A percentile compares a stretch with the other conserved stretches of the same genome.
Evolutionary conservation across 2,329 filamentous ascomycete species (phyloP).

Genomic region (Claviceps sp.): DNA sequence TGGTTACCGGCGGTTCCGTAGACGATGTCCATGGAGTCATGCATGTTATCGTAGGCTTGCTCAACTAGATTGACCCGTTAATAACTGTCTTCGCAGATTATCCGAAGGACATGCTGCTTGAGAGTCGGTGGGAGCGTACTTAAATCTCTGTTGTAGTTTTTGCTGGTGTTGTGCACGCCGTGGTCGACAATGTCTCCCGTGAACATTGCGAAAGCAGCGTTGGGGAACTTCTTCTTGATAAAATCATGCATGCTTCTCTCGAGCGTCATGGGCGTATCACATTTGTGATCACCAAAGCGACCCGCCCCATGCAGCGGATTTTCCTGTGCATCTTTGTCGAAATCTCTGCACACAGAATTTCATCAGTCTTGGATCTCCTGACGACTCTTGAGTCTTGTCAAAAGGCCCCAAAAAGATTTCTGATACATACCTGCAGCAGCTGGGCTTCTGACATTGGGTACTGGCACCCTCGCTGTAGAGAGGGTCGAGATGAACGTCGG

Average conservation of each 20-base stretch:
- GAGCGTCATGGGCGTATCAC: conserved; percentile 35
- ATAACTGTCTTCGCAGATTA: too few species aligned
- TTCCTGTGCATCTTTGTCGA: conserved; percentile 28
- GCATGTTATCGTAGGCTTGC: conserved; percentile 34
- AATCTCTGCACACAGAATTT: conserved; percentile 28
- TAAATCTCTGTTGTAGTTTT: conserved; percentile 16
- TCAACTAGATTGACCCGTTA: conserved; percentile 19
- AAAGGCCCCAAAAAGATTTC: too few species aligned
- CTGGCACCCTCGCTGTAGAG: conserved; percentile 38
- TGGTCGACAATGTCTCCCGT: conserved; percentile 45
- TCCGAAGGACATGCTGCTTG: too few species aligned
- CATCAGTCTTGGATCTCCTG: not conserved
- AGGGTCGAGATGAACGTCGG: conserved; percentile 44
- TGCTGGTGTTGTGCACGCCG: conserved; percentile 29
- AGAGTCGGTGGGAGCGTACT: conserved; percentile 10
- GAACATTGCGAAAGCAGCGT: conserved; percentile 39
- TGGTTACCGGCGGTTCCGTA: conserved; percentile 45
- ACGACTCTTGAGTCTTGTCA: not conserved
- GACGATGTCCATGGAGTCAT: conserved; percentile 26
- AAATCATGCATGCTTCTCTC: conserved; percentile 40
- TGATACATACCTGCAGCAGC: conserved; percentile 36
- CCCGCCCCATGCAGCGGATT: conserved; percentile 33
- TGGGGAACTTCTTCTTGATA: conserved; percentile 30
- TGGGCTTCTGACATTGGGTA: conserved; percentile 41
- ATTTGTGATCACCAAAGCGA: conserved; percentile 35